Evolutionary conservation across 352 stramenopile species (phyloP), one percentile per base, ranked within the genome.

Genomic region (Phytopythium aichiense): DNA sequence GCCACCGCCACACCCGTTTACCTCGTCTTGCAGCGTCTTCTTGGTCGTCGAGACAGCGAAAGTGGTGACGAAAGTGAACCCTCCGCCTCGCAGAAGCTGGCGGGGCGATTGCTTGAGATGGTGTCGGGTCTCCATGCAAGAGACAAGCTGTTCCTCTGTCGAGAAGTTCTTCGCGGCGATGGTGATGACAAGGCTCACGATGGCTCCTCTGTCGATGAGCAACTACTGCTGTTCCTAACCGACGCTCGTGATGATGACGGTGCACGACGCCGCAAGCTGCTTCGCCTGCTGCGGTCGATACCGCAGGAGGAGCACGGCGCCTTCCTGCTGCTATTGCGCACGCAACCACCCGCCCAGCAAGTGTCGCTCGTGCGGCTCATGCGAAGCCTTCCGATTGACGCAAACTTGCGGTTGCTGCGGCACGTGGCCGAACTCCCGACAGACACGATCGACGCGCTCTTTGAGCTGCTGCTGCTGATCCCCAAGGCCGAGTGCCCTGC

Each of bases 401-500:
- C 72, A 0, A 89, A 86, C 54, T 72, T 66, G 46, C 77, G 79
- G 0, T 40, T 89, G 11, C 69, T 91, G 8, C 52, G 56, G 4
- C 84, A 86, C 49, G 54, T 91, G 12, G 65, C 66, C 6, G 46
- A 51, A 28, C 67, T 87, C 38, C 33, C 68, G 6, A 73, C 59
- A 2, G 72, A 88, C 54, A 59, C 63, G 3, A 64, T 88, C 23
- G 81, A 91, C 35, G 70, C 81, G 13, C 87, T 89, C 55, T 91
- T 91, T 48, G 74, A 88, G 54, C 43, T 89, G 20, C 58, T 89
- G 28, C 46, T 91, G 35, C 75, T 91, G 42, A 71, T 88, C 6
- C 77, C 79, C 2, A 84, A 79, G n/a, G 66, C 81, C 3, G 77
- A 89, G 65, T 88, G 83, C 64, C 77, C 74, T 43, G 73, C 69